A percentile compares a stretch with the other conserved stretches of the same genome.
phyloP scores from a whole-genome alignment of 768 basidiomycete genomes.

The Tylopilus plumbeoviolaceoides region DNA sequence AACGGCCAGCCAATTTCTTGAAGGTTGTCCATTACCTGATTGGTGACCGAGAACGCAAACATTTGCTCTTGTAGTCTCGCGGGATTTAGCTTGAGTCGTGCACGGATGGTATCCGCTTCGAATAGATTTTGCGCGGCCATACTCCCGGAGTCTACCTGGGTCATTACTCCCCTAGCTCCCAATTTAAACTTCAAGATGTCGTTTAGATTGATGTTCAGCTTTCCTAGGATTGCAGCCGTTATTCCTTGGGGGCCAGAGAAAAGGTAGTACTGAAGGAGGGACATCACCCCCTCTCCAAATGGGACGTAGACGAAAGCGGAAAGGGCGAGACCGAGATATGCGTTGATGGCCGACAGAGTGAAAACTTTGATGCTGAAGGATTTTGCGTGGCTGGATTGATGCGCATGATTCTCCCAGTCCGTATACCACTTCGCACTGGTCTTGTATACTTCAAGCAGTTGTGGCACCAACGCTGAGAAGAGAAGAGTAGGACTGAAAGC shows the following conservation, averaged over 20 bases:
- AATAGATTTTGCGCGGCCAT: slow-evolving; percentile 34
- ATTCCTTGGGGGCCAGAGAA: slow-evolving; percentile 20
- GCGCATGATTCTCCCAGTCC: slow-evolving; percentile 88
- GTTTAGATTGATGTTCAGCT: slow-evolving; percentile 20
- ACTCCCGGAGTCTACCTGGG: slow-evolving; percentile 7
- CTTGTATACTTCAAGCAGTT: slow-evolving; percentile 72
- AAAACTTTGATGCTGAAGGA: slow-evolving; percentile 91
- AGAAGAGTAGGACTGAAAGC: slow-evolving; percentile 79
- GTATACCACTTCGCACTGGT: slow-evolving; percentile 65
- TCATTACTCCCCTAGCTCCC: slow-evolving; percentile 12
- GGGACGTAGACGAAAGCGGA: slow-evolving; percentile 97
- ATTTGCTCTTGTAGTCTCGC: slow-evolving; percentile 82
- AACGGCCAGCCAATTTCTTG: slow-evolving; percentile 81
- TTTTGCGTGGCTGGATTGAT: slow-evolving; percentile 68
- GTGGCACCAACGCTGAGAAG: slow-evolving; percentile 78
- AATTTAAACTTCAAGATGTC: slow-evolving; percentile 30
- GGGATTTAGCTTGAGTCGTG: slow-evolving; percentile 58
- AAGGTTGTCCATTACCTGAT: slow-evolving; percentile 77
- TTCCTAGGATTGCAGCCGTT: slow-evolving; percentile 19
- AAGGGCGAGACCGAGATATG: slow-evolving; percentile 86
- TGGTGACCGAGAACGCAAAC: slow-evolving; percentile 90
- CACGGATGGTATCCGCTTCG: slow-evolving; percentile 48
- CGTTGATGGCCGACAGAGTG: slow-evolving; percentile 80
- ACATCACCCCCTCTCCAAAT: slow-evolving; percentile 84
- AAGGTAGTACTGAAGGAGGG: slow-evolving; percentile 35